Conservation (phyloP, 371 early-diverging fungal species). For the Mucor plumbeus region DNA sequence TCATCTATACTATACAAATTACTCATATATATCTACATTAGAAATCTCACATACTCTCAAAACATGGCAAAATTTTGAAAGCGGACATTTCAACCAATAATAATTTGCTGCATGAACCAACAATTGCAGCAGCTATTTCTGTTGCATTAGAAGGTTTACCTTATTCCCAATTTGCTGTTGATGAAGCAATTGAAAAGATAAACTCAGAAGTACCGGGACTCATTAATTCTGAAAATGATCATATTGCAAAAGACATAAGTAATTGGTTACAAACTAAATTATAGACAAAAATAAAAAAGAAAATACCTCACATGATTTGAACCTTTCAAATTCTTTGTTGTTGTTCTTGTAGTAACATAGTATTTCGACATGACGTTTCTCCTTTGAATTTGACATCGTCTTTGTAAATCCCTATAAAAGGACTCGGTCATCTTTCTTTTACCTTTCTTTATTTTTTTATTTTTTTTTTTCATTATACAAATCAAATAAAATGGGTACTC, state of each 20-base stretch:
- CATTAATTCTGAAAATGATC: conserved; percentile 40
- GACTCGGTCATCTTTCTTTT: neutral
- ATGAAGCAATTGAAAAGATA: conserved; percentile 61
- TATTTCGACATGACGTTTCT: conserved; percentile 6
- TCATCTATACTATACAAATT: too few relatives aligned
- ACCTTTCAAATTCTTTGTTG: conserved; percentile 4
- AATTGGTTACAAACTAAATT: conserved; percentile 37
- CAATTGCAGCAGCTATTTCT: conserved; percentile 42
- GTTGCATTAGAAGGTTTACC: conserved; percentile 46
- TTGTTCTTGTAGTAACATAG: neutral
- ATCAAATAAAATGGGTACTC: conserved; percentile 22
- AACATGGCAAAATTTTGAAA: conserved; percentile 48
- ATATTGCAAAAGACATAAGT: conserved; percentile 30
- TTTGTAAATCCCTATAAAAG: conserved; percentile 2
- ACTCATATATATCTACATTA: conserved; percentile 12
- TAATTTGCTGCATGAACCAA: conserved; percentile 39
- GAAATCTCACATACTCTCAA: conserved; percentile 34
- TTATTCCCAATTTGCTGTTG: conserved; percentile 74
- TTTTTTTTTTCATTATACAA: neutral
- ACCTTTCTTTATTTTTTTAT: neutral
- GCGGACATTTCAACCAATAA: conserved; percentile 39
- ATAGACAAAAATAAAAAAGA: conserved; percentile 12
- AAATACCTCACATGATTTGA: conserved; percentile 7
- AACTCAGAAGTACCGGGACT: conserved; percentile 45
- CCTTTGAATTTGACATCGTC: conserved; percentile 15